Evolutionary conservation across 1,284 basidiomycete species (phyloP), one percentile per base, ranked within the genome.

Genomic region (Ceratobasidium papillatum): DNA sequence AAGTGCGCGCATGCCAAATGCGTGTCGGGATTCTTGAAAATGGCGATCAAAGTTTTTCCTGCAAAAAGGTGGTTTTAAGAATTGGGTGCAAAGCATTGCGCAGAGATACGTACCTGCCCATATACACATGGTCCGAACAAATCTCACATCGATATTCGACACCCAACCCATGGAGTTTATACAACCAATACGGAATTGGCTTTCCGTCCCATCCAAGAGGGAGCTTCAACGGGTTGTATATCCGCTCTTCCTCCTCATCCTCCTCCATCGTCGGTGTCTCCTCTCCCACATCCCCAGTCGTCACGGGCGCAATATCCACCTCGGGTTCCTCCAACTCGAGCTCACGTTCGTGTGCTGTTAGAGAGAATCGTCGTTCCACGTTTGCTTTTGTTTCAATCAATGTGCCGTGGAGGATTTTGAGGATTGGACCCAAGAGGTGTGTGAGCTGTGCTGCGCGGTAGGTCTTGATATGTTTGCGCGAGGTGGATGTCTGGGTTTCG

Each of bases 141-240:
- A 99, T 98, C 84, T 99, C 97, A 81, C 98, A 99, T 75, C 91
- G 90, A 83, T 98, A 99, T 82, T 98, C 96, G 64, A 98, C 96
- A 34, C 97, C 96, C 27, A 99, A 86, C 0, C 98, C 98, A 82
- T 99, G 98, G 69, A 99, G 84, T 83, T 99, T 99, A 86, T 97
- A 99, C 75, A 99, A 81, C 97, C 97, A 99, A 82, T 96, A 99
- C 19, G 98, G 97, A 79, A 99, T 99, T 19, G 97, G 96, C 81
- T 97, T 98, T 51, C 96, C 96, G 81, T 99, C 96, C 96, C 96
- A 99, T 0, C 97, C 97, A 1, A 99, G 87, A 11, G 98, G 98
- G 51, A 99, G 85, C 83, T 99, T 99, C 72, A 99, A 88, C 49
- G 98, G 98, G 81, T 99, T 99, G 84, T 99, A 99, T 63, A 99